Conservation (phyloP, 208 protist genomes). For the Polymyxa betae region DNA sequence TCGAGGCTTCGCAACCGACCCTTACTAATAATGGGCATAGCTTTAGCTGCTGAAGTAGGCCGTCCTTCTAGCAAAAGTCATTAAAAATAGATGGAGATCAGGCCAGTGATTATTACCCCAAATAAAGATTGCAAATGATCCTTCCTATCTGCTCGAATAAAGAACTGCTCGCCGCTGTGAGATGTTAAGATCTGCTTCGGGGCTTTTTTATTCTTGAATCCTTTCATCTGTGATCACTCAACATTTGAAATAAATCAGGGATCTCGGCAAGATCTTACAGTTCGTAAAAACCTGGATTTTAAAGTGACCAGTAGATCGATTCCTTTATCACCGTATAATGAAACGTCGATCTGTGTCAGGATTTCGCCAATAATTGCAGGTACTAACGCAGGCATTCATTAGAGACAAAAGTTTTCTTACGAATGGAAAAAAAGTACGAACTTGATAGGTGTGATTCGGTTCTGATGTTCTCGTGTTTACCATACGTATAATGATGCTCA, state of each 20-base stretch:
- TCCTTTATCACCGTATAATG: neutral
- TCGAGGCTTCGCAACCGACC: conserved; percentile 32
- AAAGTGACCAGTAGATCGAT: conserved; percentile 3
- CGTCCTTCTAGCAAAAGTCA: neutral
- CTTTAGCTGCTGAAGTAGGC: neutral
- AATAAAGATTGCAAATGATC: conserved; percentile 23
- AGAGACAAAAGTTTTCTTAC: neutral
- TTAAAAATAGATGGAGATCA: neutral
- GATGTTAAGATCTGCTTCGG: conserved; percentile 29
- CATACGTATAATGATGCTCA: neutral
- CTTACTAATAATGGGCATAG: conserved; percentile 27
- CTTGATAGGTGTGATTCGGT: conserved; percentile 37
- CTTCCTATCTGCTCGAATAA: neutral
- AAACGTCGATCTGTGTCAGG: neutral
- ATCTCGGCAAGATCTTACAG: neutral
- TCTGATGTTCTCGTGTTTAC: neutral
- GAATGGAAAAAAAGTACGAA: neutral
- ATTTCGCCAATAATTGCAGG: conserved; percentile 26
- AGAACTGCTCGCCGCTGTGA: conserved; percentile 35
- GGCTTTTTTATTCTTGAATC: conserved; percentile 51
- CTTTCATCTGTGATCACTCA: neutral
- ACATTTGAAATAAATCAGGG: neutral
- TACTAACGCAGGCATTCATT: neutral
- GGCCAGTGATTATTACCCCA: neutral
- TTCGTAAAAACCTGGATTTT: conserved; percentile 35